Evolutionary conservation across 495 filamentous ascomycete genomes (phyloP).

Genomic region (Xylona heveae): DNA sequence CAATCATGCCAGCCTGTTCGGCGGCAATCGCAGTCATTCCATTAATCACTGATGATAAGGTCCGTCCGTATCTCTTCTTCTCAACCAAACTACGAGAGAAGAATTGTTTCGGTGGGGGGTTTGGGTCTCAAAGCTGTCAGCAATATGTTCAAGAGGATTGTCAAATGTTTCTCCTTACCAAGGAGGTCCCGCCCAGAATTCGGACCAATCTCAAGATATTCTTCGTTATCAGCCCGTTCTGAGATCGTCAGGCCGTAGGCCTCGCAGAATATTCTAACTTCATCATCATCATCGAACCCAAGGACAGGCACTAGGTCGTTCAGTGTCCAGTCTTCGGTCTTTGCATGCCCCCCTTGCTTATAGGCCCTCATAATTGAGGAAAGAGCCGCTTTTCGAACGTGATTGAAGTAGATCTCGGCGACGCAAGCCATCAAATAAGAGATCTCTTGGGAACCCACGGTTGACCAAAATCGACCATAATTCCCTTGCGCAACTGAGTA

Average conservation of each 20-base stretch:
- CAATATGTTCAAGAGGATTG: conserved; percentile 5
- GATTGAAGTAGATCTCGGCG: conserved; percentile 74
- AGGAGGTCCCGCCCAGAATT: conserved; percentile 5
- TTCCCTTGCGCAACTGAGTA: conserved; percentile 35
- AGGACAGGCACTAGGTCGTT: conserved; percentile 41
- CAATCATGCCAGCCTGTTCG: conserved; percentile 23
- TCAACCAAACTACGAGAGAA: conserved; percentile 29
- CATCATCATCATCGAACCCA: conserved; percentile 49
- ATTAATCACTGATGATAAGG: conserved; percentile 25
- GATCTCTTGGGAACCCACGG: conserved; percentile 44
- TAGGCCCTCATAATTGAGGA: conserved; percentile 41
- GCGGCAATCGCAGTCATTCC: conserved; percentile 28
- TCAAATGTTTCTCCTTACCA: no score
- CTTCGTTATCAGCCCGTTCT: conserved; percentile 13
- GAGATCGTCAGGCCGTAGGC: conserved; percentile 43
- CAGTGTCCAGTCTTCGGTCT: conserved; percentile 56
- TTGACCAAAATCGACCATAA: conserved; percentile 49
- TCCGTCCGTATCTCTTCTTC: conserved; percentile 26
- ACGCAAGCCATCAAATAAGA: conserved; percentile 90
- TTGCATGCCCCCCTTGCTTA: conserved; percentile 19
- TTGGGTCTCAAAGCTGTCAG: conserved; percentile 6
- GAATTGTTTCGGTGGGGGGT: conserved; percentile 17
- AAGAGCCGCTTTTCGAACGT: conserved; percentile 55
- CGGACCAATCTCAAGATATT: conserved; percentile 14
- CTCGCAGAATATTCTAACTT: conserved; percentile 48